These are phyloP conservation scores for Thielaviopsis populi DNA, from an alignment of 2,329 filamentous ascomycete genomes.

Conservation along the genomic window DNA sequence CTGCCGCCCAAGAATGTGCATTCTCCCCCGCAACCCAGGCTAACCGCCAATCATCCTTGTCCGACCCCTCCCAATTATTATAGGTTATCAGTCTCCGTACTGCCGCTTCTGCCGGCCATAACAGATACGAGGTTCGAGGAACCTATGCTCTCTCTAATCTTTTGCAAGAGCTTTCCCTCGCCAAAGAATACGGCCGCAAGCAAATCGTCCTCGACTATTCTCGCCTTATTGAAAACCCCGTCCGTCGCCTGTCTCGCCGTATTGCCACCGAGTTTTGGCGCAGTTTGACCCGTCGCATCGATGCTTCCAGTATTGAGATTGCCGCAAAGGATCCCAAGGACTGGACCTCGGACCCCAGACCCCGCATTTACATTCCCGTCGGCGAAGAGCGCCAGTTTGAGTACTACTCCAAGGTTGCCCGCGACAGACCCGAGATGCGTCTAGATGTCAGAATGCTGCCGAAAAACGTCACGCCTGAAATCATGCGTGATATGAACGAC, in stretches of 20 bases:
- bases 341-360: conserved; percentile 78
- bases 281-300: conserved; percentile 74
- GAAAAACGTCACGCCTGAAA: conserved; percentile 62
- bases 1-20: neutral
- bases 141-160: conserved; percentile 97
- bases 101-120: conserved; percentile 69
- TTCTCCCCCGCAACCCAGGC: conserved; percentile 13
- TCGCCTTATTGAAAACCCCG: conserved; percentile 86
- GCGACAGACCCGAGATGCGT: conserved; percentile 64
- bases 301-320: conserved; percentile 71
- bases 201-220: conserved; percentile 84
- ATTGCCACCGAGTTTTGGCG: conserved; percentile 91
- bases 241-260: conserved; percentile 69
- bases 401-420: conserved; percentile 73
- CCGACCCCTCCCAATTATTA: neutral
- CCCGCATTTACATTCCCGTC: conserved; percentile 77
- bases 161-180: conserved; percentile 83
- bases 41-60: conserved; percentile 15
- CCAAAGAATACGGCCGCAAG: conserved; percentile 77
- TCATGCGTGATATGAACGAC: conserved; percentile 68
- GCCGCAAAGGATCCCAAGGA: conserved; percentile 88
- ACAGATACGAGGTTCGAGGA: conserved; percentile 78
- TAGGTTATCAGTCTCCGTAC: conserved; percentile 73
- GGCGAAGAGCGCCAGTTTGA: conserved; percentile 76
- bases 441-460: conserved; percentile 74